Evolutionary conservation across 2,329 filamentous ascomycete species (phyloP), one percentile per base, ranked within the genome.

Genomic region (Sclerotinia nivalis): DNA sequence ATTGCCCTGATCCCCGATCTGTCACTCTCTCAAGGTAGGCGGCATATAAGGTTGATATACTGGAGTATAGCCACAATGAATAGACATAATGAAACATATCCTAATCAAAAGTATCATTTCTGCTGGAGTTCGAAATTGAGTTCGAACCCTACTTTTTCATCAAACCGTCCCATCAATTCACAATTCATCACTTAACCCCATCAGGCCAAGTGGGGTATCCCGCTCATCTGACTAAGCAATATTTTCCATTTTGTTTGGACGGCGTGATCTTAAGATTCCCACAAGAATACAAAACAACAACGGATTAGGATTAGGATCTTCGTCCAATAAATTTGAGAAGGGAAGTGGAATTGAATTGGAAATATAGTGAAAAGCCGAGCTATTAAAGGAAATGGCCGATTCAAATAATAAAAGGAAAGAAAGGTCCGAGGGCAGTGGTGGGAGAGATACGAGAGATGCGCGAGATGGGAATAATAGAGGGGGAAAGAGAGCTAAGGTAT

Each of bases 341-440:
- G 2, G 25, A 31, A 12, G 22, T 20, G 2, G 28, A 10, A 31
- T 50, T 62, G 28, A 25, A 12, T 12, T 10, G 34, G 5, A 8
- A 59, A 5, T 20, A 37, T 2, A 58, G n/a, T 49, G 28, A 7
- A 18, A 28, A n/a, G 20, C 15, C 15, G 56, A 55, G 37, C 31
- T 5, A 37, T 34, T 43, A 20, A 3, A 25, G n/a, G 22, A 37
- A 37, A 69, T 66, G 66, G 47, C 60, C 22, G 59, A 69, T n/a
- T 52, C 66, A 37, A 71, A 65, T 34, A 69, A 69, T 34, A 73
- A 73, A 37, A 60, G 70, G 47, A 72, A 73, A 56, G 68, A 69
- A 40, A 68, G 70, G n/a, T 68, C 70, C 13, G 67, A 25, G 8
- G 60, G 60, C 45, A 59, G 61, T 47, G 56, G 67, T 56, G 52